These are phyloP conservation scores for Kregervanrija fluxuum DNA, from an alignment of 805 yeast species.

Conservation along the genomic window DNA sequence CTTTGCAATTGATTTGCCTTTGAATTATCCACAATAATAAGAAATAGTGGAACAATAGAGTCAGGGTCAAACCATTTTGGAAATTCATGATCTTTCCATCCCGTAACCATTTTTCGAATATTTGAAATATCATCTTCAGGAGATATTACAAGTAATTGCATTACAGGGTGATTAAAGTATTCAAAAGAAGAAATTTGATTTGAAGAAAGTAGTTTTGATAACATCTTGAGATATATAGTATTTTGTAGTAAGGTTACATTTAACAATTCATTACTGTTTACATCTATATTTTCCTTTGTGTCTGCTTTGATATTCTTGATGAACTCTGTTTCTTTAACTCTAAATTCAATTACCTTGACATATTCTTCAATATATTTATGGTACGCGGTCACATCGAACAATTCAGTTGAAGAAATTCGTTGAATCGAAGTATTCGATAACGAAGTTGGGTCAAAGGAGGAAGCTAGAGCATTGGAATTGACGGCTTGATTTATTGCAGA, in stretches of 20 bases:
- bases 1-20: slow-evolving; percentile 37
- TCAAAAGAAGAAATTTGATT: slow-evolving; percentile 68
- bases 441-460: not conserved
- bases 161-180: slow-evolving; percentile 79
- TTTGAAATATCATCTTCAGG: slow-evolving; percentile 43
- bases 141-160: slow-evolving; percentile 63
- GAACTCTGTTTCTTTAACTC: slow-evolving; percentile 4
- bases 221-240: slow-evolving; percentile 48
- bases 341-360: slow-evolving; percentile 15
- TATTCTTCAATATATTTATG: slow-evolving; percentile 15
- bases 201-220: slow-evolving; percentile 52
- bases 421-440: too few species aligned
- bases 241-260: slow-evolving; percentile 25
- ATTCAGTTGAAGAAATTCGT: slow-evolving; percentile 11
- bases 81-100: slow-evolving; percentile 38
- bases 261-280: too few species aligned
- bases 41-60: slow-evolving; percentile 48
- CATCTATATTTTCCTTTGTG: too few species aligned
- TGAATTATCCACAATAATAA: slow-evolving; percentile 43
- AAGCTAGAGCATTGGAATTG: not conserved
- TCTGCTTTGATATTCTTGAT: not conserved
- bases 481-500: not conserved
- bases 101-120: slow-evolving; percentile 52
- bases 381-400: slow-evolving; percentile 14
- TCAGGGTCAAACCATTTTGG: slow-evolving; percentile 64